phyloP scores from a whole-genome alignment of 2,329 filamentous ascomycete genomes.

The Pestalotiopsis sp. region DNA sequence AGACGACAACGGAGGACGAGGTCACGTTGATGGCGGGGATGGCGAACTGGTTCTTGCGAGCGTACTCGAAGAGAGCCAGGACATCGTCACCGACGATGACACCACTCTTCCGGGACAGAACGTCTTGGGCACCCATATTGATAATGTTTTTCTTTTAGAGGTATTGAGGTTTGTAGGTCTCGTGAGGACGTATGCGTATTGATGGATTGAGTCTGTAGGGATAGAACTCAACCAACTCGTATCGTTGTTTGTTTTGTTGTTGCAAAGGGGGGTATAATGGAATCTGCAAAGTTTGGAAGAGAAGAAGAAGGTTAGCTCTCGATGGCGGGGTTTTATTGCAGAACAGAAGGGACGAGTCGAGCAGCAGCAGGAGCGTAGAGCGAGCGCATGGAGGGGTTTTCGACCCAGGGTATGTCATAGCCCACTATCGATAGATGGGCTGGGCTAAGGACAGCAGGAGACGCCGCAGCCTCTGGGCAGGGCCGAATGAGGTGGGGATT shows the following conservation, averaged over 20 bases:
- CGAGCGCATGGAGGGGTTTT: slow-evolving; percentile 7
- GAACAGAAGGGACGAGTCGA: neutral
- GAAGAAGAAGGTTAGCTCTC: slow-evolving; percentile 9
- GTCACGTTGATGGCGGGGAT: slow-evolving; percentile 94
- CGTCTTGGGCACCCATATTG: slow-evolving; percentile 15
- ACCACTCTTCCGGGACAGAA: slow-evolving; percentile 25
- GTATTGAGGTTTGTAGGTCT: neutral
- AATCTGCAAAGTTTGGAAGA: slow-evolving; percentile 3
- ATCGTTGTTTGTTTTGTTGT: neutral
- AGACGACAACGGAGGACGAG: slow-evolving; percentile 84
- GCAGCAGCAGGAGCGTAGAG: neutral
- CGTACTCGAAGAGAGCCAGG: slow-evolving; percentile 70
- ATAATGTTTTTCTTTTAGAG: neutral
- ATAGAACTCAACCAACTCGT: neutral
- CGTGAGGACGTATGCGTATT: neutral
- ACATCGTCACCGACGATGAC: slow-evolving; percentile 31
- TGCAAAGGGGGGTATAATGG: neutral
- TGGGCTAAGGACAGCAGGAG: slow-evolving; percentile 3
- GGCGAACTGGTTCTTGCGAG: slow-evolving; percentile 83
- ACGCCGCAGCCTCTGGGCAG: slow-evolving; percentile 4
- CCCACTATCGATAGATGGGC: slow-evolving; percentile 6
- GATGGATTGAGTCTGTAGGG: neutral
- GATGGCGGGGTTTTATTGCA: slow-evolving; percentile 11
- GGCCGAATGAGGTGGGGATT: slow-evolving; percentile 11
- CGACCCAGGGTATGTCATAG: slow-evolving; percentile 6